These are phyloP conservation scores for Dictyostelium firmibasis DNA, from an alignment of 78 protist species.

Conservation along the genomic window DNA sequence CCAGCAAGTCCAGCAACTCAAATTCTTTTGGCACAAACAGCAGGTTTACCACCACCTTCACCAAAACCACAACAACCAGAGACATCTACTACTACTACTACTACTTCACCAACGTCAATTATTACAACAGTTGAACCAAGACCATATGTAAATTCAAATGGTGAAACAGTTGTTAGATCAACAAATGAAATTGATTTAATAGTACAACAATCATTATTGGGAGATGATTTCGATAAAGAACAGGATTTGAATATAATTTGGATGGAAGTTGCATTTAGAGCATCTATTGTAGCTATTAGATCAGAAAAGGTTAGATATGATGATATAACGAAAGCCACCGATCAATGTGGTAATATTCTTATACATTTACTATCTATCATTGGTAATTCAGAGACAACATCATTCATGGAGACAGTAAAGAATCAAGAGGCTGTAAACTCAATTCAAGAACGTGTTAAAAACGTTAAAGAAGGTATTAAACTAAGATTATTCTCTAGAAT, in stretches of 20 bases:
- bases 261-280: constrained; percentile 52
- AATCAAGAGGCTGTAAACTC: constrained; percentile 53
- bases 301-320: constrained; percentile 64
- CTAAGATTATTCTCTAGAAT: constrained; percentile 36
- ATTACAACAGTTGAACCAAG: constrained; percentile 18
- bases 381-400: constrained; percentile 35
- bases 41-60: constrained; percentile 20
- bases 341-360: constrained; percentile 59
- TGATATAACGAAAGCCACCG: constrained; percentile 34
- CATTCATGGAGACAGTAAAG: constrained; percentile 33
- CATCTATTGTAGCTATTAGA: constrained; percentile 12
- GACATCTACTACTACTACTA: neutral
- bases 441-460: constrained; percentile 59
- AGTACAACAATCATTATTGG: neutral
- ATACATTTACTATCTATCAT: constrained; percentile 24
- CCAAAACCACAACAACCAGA: neutral
- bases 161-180: constrained; percentile 1
- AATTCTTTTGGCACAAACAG: neutral
- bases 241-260: constrained; percentile 36
- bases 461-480: constrained; percentile 43
- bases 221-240: constrained; percentile 10
- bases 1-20: neutral
- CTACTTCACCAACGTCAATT: neutral
- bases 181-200: constrained; percentile 4
- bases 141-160: constrained; percentile 25